phyloP scores from a whole-genome alignment of 2,329 filamentous ascomycete species.

The Pseudogymnoascus verrucosus region DNA sequence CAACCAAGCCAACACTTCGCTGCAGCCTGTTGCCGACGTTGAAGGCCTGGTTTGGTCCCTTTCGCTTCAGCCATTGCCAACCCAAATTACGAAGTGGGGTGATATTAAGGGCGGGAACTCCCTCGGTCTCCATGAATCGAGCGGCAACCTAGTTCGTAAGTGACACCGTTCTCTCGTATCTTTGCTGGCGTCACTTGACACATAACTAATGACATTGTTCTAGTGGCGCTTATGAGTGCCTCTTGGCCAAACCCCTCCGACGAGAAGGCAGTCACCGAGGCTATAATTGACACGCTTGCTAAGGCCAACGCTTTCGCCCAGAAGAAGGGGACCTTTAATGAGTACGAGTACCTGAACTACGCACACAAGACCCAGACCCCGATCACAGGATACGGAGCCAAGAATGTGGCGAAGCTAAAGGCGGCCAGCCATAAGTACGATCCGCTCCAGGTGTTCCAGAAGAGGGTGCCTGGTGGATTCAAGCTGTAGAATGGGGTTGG shows the following conservation, averaged over 20 bases:
- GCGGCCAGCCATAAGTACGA: slow-evolving; percentile 30
- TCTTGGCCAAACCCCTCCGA: slow-evolving; percentile 4
- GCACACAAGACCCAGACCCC: slow-evolving; percentile 35
- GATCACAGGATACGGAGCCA: slow-evolving; percentile 34
- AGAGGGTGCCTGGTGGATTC: slow-evolving; percentile 11
- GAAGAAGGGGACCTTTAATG: slow-evolving; percentile 4
- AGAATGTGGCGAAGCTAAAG: slow-evolving; percentile 31
- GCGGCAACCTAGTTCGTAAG: slow-evolving; percentile 9
- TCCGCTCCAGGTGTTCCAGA: slow-evolving; percentile 31
- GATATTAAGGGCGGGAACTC: slow-evolving; percentile 10
- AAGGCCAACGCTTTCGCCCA: neutral
- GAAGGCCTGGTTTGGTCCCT: neutral
- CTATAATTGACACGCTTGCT: neutral
- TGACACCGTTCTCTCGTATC: neutral
- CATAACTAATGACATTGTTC: neutral
- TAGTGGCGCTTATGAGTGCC: slow-evolving; percentile 7
- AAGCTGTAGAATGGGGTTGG: slow-evolving; percentile 11
- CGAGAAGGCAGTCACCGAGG: neutral
- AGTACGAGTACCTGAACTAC: slow-evolving; percentile 38
- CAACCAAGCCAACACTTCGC: neutral
- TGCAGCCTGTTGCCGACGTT: neutral
- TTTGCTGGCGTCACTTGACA: neutral
- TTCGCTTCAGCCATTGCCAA: slow-evolving; percentile 9
- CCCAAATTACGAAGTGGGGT: slow-evolving; percentile 10
- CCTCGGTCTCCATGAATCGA: slow-evolving; percentile 10